These are phyloP conservation scores for Cadophora sp. DNA, from an alignment of 2,329 filamentous ascomycete species.

Conservation along the genomic window DNA sequence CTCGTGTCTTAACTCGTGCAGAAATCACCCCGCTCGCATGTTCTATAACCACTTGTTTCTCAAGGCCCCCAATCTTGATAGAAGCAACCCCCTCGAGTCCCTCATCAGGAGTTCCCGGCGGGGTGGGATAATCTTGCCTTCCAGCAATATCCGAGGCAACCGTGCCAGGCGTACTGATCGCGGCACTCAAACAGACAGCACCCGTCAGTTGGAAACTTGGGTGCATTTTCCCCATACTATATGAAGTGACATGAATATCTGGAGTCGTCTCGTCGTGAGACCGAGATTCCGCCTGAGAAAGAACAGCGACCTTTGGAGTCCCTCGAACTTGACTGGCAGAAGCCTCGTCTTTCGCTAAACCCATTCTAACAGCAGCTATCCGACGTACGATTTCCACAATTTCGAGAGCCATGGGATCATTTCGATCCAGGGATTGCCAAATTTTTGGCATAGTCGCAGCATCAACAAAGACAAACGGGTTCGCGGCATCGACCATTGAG, in stretches of 20 bases:
- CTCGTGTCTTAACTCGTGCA: conserved; percentile 37
- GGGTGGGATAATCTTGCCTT: neutral
- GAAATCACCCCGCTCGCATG: conserved; percentile 45
- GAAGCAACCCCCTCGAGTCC: neutral
- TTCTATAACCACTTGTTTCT: conserved; percentile 35
- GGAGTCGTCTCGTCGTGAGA: neutral
- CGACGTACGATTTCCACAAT: conserved; percentile 59
- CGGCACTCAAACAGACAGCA: conserved; percentile 55
- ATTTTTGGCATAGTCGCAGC: conserved; percentile 52
- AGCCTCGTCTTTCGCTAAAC: conserved; percentile 52
- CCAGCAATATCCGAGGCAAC: conserved; percentile 39
- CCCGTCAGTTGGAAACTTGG: conserved; percentile 60
- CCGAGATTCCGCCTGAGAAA: conserved; percentile 45
- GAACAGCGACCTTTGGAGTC: conserved; percentile 63
- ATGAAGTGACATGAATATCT: conserved; percentile 54
- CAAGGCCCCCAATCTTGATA: neutral
- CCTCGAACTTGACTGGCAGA: conserved; percentile 45
- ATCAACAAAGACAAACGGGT: conserved; percentile 59
- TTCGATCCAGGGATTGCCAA: conserved; percentile 49
- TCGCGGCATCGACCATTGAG: conserved; percentile 49
- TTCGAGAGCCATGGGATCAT: conserved; percentile 41
- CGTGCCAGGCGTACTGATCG: conserved; percentile 51
- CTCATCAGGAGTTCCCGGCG: neutral
- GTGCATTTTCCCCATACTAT: conserved; percentile 59
- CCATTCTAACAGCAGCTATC: conserved; percentile 63